Conservation (phyloP, 805 yeast species). For the Wickerhamiella australiensis region DNA sequence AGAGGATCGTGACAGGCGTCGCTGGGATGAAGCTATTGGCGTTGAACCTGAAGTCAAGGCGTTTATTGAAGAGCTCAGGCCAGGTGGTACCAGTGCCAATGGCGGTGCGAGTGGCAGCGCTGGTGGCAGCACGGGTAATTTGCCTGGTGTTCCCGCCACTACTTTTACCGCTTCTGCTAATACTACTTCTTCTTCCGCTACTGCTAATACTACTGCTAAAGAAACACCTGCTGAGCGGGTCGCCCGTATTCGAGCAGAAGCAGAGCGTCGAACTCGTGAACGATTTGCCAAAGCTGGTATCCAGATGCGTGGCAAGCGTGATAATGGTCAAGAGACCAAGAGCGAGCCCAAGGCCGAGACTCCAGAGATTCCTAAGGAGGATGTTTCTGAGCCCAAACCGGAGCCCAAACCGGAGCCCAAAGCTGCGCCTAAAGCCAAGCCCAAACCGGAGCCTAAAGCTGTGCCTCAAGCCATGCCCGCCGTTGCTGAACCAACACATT, state of each 20-base stretch:
- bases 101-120: not conserved
- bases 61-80: slow-evolving; percentile 37
- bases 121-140: not conserved
- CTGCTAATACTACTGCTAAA: not conserved
- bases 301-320: slow-evolving; percentile 12
- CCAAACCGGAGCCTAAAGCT: not conserved
- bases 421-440: not conserved
- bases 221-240: slow-evolving; percentile 23
- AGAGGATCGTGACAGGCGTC: slow-evolving; percentile 40
- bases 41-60: slow-evolving; percentile 53
- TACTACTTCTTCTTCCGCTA: not conserved
- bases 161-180: not conserved
- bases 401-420: slow-evolving; percentile 6
- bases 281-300: slow-evolving; percentile 24
- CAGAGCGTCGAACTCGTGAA: slow-evolving; percentile 22
- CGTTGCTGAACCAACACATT: not conserved
- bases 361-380: too few relatives aligned
- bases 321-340: slow-evolving; percentile 1
- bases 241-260: slow-evolving; percentile 25
- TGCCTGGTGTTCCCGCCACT: not conserved
- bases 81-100: not conserved
- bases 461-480: slow-evolving; percentile 16
- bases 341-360: slow-evolving; percentile 9
- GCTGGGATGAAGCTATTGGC: slow-evolving; percentile 77
- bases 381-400: slow-evolving; percentile 2